Percentiles rank a stretch among this genome's conserved stretches.
phyloP scores from a whole-genome alignment of 2,329 filamentous ascomycete genomes.

The Endocalyx cinctus region DNA sequence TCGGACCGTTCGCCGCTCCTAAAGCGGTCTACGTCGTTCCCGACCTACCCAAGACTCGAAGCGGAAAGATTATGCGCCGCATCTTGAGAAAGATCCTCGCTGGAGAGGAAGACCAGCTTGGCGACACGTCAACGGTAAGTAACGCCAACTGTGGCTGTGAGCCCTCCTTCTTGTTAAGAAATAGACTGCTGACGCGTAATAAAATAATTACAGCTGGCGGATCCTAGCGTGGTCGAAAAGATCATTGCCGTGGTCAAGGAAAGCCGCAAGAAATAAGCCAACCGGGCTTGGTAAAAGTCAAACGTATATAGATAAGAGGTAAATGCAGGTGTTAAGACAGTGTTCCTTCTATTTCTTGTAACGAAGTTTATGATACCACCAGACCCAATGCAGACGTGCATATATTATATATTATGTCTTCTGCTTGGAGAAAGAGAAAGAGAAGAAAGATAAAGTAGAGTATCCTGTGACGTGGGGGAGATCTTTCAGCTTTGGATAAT shows the following conservation, averaged over 20 bases:
- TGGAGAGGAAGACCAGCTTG: slow-evolving; percentile 94
- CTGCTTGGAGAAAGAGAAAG: no score
- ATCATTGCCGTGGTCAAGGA: slow-evolving; percentile 81
- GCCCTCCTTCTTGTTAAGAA: background rate
- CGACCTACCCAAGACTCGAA: slow-evolving; percentile 94
- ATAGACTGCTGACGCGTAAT: no score
- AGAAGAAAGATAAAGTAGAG: no score
- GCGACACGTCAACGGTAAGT: slow-evolving; percentile 85
- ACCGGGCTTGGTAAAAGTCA: no score
- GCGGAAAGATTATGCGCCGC: slow-evolving; percentile 97
- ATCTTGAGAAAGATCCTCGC: slow-evolving; percentile 96
- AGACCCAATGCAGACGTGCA: no score
- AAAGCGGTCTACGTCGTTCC: slow-evolving; percentile 89
- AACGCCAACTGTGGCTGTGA: slow-evolving; percentile 2
- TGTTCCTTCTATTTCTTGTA: no score
- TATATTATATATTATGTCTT: no score
- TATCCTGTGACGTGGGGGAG: no score
- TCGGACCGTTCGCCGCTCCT: slow-evolving; percentile 93
- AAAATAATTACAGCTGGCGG: slow-evolving; percentile 77
- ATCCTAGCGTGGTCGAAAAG: slow-evolving; percentile 82
- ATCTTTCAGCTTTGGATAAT: no score
- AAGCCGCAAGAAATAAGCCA: slow-evolving; percentile 47
- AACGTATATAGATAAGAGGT: slow-evolving; percentile 8
- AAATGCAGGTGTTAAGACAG: no score
- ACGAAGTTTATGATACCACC: no score